These are phyloP conservation scores for Thalassiosira pacifica DNA, from an alignment of 352 stramenopile species.

Conservation along the genomic window DNA sequence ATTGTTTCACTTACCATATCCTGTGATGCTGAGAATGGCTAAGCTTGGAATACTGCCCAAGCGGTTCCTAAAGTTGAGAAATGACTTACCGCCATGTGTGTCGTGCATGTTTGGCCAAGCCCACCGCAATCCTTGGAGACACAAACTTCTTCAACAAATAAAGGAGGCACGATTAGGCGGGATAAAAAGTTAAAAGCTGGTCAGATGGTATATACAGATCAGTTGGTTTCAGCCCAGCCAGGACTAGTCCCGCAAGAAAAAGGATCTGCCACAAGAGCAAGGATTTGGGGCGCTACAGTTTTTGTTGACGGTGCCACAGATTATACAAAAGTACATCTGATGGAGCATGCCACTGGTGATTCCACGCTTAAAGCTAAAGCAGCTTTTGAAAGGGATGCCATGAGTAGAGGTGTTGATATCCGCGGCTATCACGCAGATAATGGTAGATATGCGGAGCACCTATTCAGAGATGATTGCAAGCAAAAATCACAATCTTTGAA, in stretches of 20 bases:
- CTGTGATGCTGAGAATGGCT: neutral
- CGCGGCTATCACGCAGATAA: conserved; percentile 31
- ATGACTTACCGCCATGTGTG: neutral
- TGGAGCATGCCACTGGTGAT: neutral
- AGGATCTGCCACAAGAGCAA: conserved; percentile 37
- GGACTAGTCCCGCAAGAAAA: conserved; percentile 61
- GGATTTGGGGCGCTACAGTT: conserved; percentile 64
- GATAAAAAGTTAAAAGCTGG: neutral
- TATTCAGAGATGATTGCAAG: neutral
- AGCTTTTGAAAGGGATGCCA: conserved; percentile 23
- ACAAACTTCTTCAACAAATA: neutral
- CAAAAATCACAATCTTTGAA: conserved; percentile 2
- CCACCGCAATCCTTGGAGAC: neutral
- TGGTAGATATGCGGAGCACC: neutral
- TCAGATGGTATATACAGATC: neutral
- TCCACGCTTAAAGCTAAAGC: conserved; percentile 34
- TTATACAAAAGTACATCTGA: conserved; percentile 48
- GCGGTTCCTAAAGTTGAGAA: neutral
- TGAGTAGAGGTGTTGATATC: neutral
- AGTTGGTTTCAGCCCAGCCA: conserved; percentile 58
- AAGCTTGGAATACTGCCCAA: neutral
- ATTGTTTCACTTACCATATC: neutral
- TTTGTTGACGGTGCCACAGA: conserved; percentile 57
- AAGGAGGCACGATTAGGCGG: neutral
- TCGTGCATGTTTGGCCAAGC: neutral